A percentile compares a stretch with the other conserved stretches of the same genome.
phyloP scores from a whole-genome alignment of 768 basidiomycete genomes.

The Leucocoprinus leucothites region DNA sequence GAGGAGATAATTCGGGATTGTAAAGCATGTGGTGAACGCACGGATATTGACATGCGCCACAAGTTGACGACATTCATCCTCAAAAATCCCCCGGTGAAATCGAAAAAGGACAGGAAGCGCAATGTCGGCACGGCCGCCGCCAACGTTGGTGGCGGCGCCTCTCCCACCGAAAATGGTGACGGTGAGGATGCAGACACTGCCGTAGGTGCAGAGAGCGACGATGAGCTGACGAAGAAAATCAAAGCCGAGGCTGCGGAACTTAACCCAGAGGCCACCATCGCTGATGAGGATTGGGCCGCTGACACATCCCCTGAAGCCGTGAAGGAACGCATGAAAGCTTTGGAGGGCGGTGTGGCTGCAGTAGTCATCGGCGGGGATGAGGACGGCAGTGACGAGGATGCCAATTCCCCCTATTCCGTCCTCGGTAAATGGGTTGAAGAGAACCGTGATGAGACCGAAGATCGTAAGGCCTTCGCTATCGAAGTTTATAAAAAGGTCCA shows the following conservation, averaged over 20 bases:
- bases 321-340: constrained; percentile 71
- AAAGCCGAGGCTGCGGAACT: constrained; percentile 85
- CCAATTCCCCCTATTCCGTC: constrained; percentile 79
- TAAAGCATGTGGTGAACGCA: constrained; percentile 96
- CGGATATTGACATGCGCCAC: constrained; percentile 92
- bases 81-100: constrained; percentile 93
- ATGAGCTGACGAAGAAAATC: constrained; percentile 87
- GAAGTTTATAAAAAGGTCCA: constrained; percentile 87
- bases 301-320: constrained; percentile 91
- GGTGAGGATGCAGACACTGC: constrained; percentile 36
- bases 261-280: constrained; percentile 55
- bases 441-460: constrained; percentile 46
- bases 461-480: constrained; percentile 50
- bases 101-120: constrained; percentile 69
- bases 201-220: constrained; percentile 72
- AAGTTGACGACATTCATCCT: constrained; percentile 95
- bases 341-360: constrained; percentile 57
- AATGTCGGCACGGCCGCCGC: constrained; percentile 50
- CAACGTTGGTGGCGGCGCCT: constrained; percentile 41
- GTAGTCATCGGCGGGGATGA: constrained; percentile 71
- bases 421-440: constrained; percentile 87
- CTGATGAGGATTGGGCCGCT: constrained; percentile 85
- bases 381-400: constrained; percentile 85
- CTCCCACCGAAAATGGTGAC: constrained; percentile 32
- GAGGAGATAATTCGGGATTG: constrained; percentile 95